phyloP scores from a whole-genome alignment of 768 basidiomycete genomes.

The Podaxis carcinomalis region DNA sequence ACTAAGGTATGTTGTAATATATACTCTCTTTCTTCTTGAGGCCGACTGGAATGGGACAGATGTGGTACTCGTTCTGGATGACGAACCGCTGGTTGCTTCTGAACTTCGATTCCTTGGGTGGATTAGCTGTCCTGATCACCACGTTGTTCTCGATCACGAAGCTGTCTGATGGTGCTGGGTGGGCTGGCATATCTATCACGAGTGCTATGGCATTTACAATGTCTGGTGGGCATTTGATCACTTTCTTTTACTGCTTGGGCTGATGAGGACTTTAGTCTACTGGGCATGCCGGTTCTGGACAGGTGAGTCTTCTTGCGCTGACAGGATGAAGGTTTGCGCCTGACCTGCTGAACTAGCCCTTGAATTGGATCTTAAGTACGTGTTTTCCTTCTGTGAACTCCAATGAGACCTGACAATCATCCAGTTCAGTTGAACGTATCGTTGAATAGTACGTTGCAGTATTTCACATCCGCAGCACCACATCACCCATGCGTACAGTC shows the following conservation, averaged over 20 bases:
- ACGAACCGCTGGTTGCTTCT: slow-evolving; percentile 81
- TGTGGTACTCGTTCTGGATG: slow-evolving; percentile 92
- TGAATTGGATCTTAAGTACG: slow-evolving; percentile 74
- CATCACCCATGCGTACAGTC: slow-evolving; percentile 19
- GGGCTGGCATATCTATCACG: slow-evolving; percentile 72
- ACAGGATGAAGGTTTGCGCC: neutral
- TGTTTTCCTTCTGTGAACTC: slow-evolving; percentile 10
- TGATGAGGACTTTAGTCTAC: slow-evolving; percentile 28
- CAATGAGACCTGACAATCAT: neutral
- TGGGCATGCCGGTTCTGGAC: slow-evolving; percentile 53
- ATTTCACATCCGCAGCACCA: neutral
- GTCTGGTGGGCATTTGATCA: slow-evolving; percentile 24
- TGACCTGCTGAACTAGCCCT: slow-evolving; percentile 37
- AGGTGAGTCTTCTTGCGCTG: slow-evolving; percentile 18
- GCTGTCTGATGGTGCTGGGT: slow-evolving; percentile 48
- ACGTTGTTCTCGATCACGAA: slow-evolving; percentile 72
- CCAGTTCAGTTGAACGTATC: slow-evolving; percentile 83
- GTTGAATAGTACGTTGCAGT: slow-evolving; percentile 63
- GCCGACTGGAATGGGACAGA: slow-evolving; percentile 29
- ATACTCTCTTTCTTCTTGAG: neutral
- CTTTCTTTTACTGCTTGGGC: neutral
- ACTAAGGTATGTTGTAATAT: slow-evolving; percentile 47
- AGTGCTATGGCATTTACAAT: slow-evolving; percentile 55
- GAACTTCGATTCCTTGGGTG: slow-evolving; percentile 79
- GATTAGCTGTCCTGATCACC: slow-evolving; percentile 67